Conservation (phyloP, 2,329 filamentous ascomycete genomes). For the Colletotrichum navitas region DNA sequence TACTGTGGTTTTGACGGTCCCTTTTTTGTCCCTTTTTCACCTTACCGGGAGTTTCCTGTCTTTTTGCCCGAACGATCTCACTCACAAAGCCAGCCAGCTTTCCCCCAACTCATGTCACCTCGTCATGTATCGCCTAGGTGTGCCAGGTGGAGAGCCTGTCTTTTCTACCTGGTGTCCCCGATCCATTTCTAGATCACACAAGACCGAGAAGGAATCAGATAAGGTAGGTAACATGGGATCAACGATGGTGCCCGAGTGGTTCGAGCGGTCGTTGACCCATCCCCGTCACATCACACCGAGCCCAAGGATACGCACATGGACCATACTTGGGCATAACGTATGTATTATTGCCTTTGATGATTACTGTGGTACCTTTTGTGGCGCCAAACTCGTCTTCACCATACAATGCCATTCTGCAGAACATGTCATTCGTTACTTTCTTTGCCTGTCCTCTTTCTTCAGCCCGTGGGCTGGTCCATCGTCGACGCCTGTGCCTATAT, state of each 20-base stretch:
- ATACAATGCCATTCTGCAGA: not conserved
- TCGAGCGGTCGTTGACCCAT: not conserved
- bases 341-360: too few relatives aligned
- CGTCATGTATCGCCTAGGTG: not conserved
- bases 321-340: too few relatives aligned
- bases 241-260: too few relatives aligned
- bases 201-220: not conserved
- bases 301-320: too few relatives aligned
- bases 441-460: not conserved
- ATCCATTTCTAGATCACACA: not conserved
- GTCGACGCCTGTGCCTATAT: not conserved
- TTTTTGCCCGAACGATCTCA: not conserved
- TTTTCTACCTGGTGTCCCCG: not conserved
- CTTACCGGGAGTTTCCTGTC: not conserved
- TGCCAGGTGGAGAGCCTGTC: not conserved
- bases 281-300: not conserved
- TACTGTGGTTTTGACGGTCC: not conserved
- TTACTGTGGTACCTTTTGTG: conserved; percentile 16
- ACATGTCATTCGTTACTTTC: conserved; percentile 1
- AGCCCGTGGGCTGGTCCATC: not conserved
- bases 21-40: not conserved
- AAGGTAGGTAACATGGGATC: not conserved
- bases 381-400: conserved; percentile 9
- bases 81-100: not conserved
- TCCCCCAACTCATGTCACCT: not conserved